These are phyloP conservation scores for Venturia asperata DNA, from an alignment of 2,329 filamentous ascomycete genomes.

Conservation along the genomic window DNA sequence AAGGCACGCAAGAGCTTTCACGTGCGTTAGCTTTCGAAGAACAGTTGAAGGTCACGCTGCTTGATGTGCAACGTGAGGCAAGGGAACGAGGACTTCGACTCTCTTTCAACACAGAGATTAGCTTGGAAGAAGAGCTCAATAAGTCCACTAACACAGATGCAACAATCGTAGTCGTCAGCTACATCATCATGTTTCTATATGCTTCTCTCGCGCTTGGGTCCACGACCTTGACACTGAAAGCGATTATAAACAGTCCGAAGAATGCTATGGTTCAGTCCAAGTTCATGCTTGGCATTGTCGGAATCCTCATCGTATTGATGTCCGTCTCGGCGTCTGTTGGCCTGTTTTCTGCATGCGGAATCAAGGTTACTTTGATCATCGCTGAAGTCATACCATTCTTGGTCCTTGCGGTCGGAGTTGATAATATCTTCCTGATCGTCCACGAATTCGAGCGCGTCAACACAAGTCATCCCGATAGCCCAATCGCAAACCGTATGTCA, in stretches of 20 bases:
- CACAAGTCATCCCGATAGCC: conserved; percentile 78
- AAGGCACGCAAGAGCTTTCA: conserved; percentile 62
- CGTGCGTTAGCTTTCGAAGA: conserved; percentile 86
- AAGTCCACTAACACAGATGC: conserved; percentile 98
- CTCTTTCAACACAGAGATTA: conserved; percentile 93
- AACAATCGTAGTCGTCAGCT: conserved; percentile 93
- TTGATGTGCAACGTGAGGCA: conserved; percentile 76
- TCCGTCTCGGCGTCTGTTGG: conserved; percentile 94
- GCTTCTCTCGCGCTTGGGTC: conserved; percentile 88
- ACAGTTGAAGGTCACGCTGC: conserved; percentile 64
- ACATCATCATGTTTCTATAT: conserved; percentile 98
- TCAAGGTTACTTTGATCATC: conserved; percentile 95
- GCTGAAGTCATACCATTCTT: conserved; percentile 98
- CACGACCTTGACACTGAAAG: conserved; percentile 68
- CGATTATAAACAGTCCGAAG: conserved; percentile 73
- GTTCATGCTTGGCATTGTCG: conserved; percentile 88
- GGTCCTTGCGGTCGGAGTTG: conserved; percentile 90
- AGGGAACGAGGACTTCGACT: conserved; percentile 68
- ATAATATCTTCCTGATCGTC: conserved; percentile 98
- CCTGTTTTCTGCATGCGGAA: conserved; percentile 80
- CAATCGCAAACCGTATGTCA: conserved; percentile 77
- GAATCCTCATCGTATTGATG: conserved; percentile 94
- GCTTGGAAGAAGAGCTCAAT: conserved; percentile 90
- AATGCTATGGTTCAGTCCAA: conserved; percentile 90
- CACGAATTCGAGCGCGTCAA: conserved; percentile 97